These are phyloP conservation scores for Xylariales sp. DNA, from an alignment of 2,329 filamentous ascomycete genomes.

Conservation along the genomic window DNA sequence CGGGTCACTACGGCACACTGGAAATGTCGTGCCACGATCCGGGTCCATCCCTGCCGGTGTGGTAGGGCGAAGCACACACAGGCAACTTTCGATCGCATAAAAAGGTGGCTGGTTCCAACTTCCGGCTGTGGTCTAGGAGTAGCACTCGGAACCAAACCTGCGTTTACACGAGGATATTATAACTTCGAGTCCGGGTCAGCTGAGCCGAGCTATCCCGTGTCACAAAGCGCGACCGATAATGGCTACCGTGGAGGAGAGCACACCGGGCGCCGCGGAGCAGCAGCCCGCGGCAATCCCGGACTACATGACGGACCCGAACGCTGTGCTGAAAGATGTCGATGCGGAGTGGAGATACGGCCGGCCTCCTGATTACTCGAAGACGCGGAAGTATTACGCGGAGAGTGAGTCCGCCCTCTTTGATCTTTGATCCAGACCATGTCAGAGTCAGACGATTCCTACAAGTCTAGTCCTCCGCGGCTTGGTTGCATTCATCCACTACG, in stretches of 20 bases:
- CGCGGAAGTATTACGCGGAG: constrained; percentile 67
- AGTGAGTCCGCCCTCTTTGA: constrained; percentile 57
- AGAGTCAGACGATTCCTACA: no score
- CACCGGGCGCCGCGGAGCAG: constrained; percentile 2
- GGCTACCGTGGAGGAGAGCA: not conserved
- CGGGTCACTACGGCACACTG: no score
- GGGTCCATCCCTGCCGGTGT: not conserved
- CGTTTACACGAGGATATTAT: no score
- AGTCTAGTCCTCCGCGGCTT: no score
- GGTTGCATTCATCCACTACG: no score
- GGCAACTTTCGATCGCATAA: not conserved
- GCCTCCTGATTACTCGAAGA: constrained; percentile 73
- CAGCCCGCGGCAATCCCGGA: constrained; percentile 31
- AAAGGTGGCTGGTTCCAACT: not conserved
- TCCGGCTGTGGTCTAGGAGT: no score
- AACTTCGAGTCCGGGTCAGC: no score
- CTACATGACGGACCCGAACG: constrained; percentile 42
- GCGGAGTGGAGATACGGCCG: constrained; percentile 70
- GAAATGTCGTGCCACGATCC: no score
- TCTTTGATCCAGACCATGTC: not conserved
- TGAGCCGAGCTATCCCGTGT: not conserved
- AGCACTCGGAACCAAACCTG: no score
- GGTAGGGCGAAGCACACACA: not conserved
- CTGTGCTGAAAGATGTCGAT: constrained; percentile 55
- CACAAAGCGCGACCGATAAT: not conserved